These are phyloP conservation scores for Penicillium psychrosexuale DNA, from an alignment of 2,329 filamentous ascomycete genomes.

Conservation along the genomic window DNA sequence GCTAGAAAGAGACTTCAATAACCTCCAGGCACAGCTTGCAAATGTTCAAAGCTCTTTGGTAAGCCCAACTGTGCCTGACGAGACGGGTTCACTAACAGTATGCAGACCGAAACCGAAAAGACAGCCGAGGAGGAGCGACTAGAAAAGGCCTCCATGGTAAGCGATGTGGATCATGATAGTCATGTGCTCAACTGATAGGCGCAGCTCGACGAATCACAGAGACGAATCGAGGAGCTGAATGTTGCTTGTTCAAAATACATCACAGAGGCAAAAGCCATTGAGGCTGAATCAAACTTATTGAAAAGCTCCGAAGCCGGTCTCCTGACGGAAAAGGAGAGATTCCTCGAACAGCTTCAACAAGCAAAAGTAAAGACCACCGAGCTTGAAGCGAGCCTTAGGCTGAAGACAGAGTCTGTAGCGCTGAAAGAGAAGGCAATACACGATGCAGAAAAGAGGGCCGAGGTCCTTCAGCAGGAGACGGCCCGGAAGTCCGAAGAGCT, in stretches of 20 bases:
- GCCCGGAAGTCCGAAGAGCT: conserved; percentile 33
- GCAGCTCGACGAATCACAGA: conserved; percentile 22
- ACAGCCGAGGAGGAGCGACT: conserved; percentile 9
- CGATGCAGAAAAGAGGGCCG: conserved; percentile 14
- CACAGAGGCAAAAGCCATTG: conserved; percentile 12
- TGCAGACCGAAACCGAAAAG: conserved; percentile 20
- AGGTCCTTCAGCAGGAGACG: conserved; percentile 13
- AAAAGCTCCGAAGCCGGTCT: conserved; percentile 20
- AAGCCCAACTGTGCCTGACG: neutral
- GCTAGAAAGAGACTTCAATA: conserved; percentile 17
- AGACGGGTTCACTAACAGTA: conserved; percentile 10
- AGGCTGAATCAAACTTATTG: conserved; percentile 21
- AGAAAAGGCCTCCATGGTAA: conserved; percentile 21
- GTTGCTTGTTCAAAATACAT: conserved; percentile 11
- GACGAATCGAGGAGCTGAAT: conserved; percentile 20
- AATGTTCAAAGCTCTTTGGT: conserved; percentile 27
- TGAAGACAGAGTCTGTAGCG: conserved; percentile 4
- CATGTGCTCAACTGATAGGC: conserved; percentile 12
- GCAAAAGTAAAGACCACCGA: conserved; percentile 18
- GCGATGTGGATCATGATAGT: neutral
- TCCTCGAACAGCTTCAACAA: conserved; percentile 22
- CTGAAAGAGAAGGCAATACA: neutral
- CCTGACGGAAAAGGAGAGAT: conserved; percentile 14
- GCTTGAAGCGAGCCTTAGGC: conserved; percentile 19
- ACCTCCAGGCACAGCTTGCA: conserved; percentile 21